Conservation (phyloP, 768 basidiomycete species). For the Boletus rubroflammeus region DNA sequence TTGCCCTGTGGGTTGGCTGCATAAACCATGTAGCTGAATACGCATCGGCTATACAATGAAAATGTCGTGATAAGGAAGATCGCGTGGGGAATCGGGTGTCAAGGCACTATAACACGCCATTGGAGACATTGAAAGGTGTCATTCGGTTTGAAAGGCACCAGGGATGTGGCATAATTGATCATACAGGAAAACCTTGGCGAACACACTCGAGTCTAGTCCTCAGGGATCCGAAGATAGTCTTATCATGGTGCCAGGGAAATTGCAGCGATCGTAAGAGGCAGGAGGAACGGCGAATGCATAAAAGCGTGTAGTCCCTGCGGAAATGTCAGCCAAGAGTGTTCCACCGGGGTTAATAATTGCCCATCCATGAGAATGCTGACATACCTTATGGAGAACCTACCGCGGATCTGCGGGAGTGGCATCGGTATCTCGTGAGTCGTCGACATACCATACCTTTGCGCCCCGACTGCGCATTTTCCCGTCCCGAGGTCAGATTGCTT, state of each 20-base stretch:
- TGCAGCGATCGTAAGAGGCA: slow-evolving; percentile 21
- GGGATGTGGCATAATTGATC: slow-evolving; percentile 19
- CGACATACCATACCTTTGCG: slow-evolving; percentile 5
- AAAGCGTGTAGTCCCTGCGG: slow-evolving; percentile 19
- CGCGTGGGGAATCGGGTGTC: slow-evolving; percentile 12
- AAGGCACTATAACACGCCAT: slow-evolving; percentile 21
- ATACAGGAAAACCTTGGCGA: slow-evolving; percentile 19
- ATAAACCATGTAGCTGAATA: neutral
- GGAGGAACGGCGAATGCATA: slow-evolving; percentile 23
- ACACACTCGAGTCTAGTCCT: slow-evolving; percentile 23
- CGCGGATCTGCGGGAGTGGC: slow-evolving; percentile 31
- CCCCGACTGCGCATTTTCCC: slow-evolving; percentile 2
- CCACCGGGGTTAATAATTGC: slow-evolving; percentile 17
- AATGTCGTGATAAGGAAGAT: slow-evolving; percentile 10
- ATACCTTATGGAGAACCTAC: slow-evolving; percentile 19
- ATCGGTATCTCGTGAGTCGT: neutral
- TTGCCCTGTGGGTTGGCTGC: slow-evolving; percentile 6
- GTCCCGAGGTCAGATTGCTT: slow-evolving; percentile 9
- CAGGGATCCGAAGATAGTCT: slow-evolving; percentile 29
- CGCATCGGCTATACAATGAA: slow-evolving; percentile 8
- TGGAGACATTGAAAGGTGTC: slow-evolving; percentile 7
- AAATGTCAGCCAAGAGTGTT: slow-evolving; percentile 15
- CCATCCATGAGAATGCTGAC: slow-evolving; percentile 24
- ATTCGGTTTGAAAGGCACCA: slow-evolving; percentile 19
- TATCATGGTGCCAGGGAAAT: slow-evolving; percentile 23